Evolutionary conservation across 768 basidiomycete genomes (phyloP).

Genomic region (Lactarius trivialis): DNA sequence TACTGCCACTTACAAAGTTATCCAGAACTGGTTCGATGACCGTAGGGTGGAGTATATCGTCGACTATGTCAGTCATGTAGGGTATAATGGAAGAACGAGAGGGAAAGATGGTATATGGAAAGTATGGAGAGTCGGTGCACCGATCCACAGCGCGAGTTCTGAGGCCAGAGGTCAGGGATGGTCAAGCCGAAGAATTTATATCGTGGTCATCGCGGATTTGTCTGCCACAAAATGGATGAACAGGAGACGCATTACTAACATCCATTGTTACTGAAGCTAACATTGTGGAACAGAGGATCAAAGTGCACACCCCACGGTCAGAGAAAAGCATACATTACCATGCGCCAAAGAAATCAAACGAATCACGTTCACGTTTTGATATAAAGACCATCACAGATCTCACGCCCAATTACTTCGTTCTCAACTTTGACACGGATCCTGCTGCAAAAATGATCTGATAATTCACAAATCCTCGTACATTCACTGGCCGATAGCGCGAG

Average conservation of each 20-base stretch:
- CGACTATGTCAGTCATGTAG: background rate
- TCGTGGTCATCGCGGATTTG: background rate
- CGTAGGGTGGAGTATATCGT: background rate
- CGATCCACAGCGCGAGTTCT: conserved; percentile 1
- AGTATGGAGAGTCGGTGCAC: background rate
- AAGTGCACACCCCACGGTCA: background rate
- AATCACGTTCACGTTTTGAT: background rate
- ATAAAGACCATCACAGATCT: background rate
- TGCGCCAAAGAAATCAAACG: background rate
- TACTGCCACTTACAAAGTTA: conserved; percentile 3
- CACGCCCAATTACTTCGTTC: background rate
- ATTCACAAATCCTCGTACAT: background rate
- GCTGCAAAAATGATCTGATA: background rate
- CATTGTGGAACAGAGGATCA: background rate
- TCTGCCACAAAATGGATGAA: conserved; percentile 2
- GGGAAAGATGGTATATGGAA: background rate
- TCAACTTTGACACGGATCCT: background rate
- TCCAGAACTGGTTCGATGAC: background rate
- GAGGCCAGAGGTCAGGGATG: background rate
- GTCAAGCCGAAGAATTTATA: background rate
- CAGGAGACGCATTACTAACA: background rate
- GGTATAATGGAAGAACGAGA: background rate
- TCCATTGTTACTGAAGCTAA: background rate
- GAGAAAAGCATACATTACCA: background rate
- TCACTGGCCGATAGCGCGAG: background rate